Evolutionary conservation across 176 grass and related monocot species (phyloP), one percentile per base, ranked within the genome.

Genomic region (Oryza australiensis): DNA sequence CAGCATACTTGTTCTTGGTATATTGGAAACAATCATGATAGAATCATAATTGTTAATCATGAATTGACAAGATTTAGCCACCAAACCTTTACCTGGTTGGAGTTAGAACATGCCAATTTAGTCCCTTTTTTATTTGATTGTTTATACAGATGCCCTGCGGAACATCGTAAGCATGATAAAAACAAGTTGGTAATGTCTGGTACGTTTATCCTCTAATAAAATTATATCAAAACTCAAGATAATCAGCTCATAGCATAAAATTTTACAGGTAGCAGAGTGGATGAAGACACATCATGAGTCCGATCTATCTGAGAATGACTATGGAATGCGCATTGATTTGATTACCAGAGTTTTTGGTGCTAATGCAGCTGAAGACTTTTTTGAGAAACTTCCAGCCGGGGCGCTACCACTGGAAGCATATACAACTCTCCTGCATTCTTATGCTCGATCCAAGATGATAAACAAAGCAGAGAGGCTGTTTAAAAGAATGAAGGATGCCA

Each of bases 321-420:
- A 94, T 60, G 90, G 85, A 2, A 60, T 91, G 33, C 86, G 90
- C 68, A 94, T 97, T 1, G 69, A 92, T 57, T 87, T 97, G 66
- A 87, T 94, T 16, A 97, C 90, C 27, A 97, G 46, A 83, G 92
- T 97, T 89, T 97, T 97, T 48, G 90, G 92, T 27, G 73, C 84
- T 10, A 94, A 40, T 86, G 65, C 87, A 7, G 92, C 94, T 3
- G 88, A 94, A 91, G 90, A 94, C 24, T 97, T 97, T 80, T 97
- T 97, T 51, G 72, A 94, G 75, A 72, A 91, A 66, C 90, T 97
- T 42, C 92, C 89, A 9, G 68, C 86, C 26, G 18, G 3, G 71
- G 86, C 90, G 10, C 94, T 91, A 91, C 92, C 94, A 0, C 27
- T 76, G 30, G 88, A 94, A 86, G 90, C 88, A 26, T 89, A 91